Percentiles rank a stretch among this genome's conserved stretches.
Conservation (phyloP, 2,329 filamentous ascomycete species). For the Exophiala lecanii-corni region DNA sequence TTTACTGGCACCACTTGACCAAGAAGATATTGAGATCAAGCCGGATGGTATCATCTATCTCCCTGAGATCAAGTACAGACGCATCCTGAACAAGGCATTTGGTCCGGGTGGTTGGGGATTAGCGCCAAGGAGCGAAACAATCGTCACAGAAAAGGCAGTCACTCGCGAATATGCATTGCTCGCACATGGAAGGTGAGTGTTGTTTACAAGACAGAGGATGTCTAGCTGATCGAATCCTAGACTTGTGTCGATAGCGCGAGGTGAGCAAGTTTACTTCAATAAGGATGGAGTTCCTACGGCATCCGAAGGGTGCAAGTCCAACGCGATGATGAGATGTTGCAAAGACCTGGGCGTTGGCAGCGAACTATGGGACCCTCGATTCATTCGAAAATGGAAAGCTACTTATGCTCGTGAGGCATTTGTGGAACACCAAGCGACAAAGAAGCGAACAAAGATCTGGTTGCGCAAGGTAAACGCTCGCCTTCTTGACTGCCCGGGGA, state of each 20-base stretch:
- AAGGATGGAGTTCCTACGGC: conserved; percentile 88
- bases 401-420: conserved; percentile 72
- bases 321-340: conserved; percentile 95
- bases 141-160: conserved; percentile 72
- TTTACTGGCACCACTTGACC: conserved; percentile 62
- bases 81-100: conserved; percentile 85
- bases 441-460: conserved; percentile 87
- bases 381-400: conserved; percentile 76
- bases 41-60: conserved; percentile 95
- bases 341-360: conserved; percentile 94
- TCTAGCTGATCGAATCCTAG: conserved; percentile 43
- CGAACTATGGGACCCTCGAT: conserved; percentile 94
- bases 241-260: conserved; percentile 84
- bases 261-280: conserved; percentile 90
- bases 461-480: conserved; percentile 57
- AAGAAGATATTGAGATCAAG: conserved; percentile 88
- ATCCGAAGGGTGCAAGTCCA: conserved; percentile 95
- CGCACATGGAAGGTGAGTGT: conserved; percentile 72
- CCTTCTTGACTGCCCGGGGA: not conserved
- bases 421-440: conserved; percentile 80
- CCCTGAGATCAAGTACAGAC: conserved; percentile 95
- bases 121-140: conserved; percentile 78
- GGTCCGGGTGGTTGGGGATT: conserved; percentile 94
- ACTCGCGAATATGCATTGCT: conserved; percentile 93
- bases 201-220: not conserved